Base-by-base conservation (phyloP, 179 eudicot genomes). In the Monotropa hypopitys region DNA sequence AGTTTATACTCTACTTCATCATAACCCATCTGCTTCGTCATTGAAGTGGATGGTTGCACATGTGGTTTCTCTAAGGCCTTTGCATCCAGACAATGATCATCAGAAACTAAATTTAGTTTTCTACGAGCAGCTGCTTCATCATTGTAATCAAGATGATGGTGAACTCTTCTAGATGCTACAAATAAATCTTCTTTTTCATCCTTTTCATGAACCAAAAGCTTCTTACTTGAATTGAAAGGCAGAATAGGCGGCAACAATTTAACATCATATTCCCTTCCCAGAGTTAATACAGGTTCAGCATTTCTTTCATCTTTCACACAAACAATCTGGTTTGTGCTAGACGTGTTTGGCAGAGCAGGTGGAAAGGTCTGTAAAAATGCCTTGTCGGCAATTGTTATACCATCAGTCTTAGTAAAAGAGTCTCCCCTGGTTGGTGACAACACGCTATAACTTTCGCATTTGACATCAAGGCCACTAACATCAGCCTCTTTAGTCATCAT, bases 131-230 rank as follows among this genome's bases (percentile, higher is more conserved):
- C 43, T 50, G 78, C 43, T 50, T 42, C 84, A 71, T 75, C 77
- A 72, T 67, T 56, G 32, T 20, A 69, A 75, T 57, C 79, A 72
- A 74, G 38, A 78, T 78, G 75, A 46, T 70, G 61, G 46, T 32
- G 85, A 80, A 82, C 69, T 84, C 80, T 80, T 47, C 83, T 70
- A n/a, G 86, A 76, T 59, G 78, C 81, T 77, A 67, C 56, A 28
- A 61, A 26, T 7, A 62, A 30, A 1, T 54, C 83, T 56, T 80
- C 69, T 9, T 45, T 78, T 79, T 79, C 84, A 75, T 76, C 69
- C 79, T 70, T 81, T 49, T 53, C n/a, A 63, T 2, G 53, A 42
- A 40, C 56, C 45, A 57, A 59, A 73, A 54, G 43, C 38, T 79
- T 83, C 72, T 75, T 73, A 69, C 75, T 56, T 57, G 80, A 59